Base-by-base conservation (phyloP, 495 filamentous ascomycete genomes). In the Cairneyella variabilis region DNA sequence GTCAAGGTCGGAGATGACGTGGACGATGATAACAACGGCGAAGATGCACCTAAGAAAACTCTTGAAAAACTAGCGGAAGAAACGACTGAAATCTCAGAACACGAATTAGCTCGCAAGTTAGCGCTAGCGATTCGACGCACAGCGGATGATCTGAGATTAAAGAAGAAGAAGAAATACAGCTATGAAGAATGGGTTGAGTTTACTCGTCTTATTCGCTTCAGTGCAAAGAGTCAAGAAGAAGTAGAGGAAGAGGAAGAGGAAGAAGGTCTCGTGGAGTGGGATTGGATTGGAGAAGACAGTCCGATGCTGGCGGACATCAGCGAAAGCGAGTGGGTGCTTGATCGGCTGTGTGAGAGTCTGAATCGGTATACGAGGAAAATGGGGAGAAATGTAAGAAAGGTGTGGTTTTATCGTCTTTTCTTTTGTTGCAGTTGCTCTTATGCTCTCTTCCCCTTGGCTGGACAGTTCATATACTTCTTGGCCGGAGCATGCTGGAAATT, bases 161-260 rank as follows among this genome's bases (percentile, higher is more conserved):
- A 58, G 2, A 73, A 75, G 3, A 72, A 74, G 0, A 83, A 77
- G 57, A 72, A 78, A 55, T 91, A 89, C 60, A 71, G 70, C n/a
- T 91, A 86, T 60, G 69, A 80, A 3, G 83, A 90, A 61, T 91
- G 88, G 88, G 74, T 76, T 20, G 79, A 80, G 52, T 91, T 80
- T 59, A 76, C 88, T 1, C 58, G 64, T 34, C 52, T 73, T 25
- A 66, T 74, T 11, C 61, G 64, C 21, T 74, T 73, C 40, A 63
- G 59, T 54, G 30, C 32, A 21, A 43, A 48, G 30, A 54, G 32
- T 3, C 17, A 57, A 2, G 66, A 62, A 12, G 66, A 71, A 50
- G 67, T 85, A 7, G 69, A 84, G 34, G 82, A 53, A 32, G 52
- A 65, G 10, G 66, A 66, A 34, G 62, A 69, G 34, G 53, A 63